phyloP scores from a whole-genome alignment of 2,329 filamentous ascomycete genomes.

The Colletotrichum melonis region DNA sequence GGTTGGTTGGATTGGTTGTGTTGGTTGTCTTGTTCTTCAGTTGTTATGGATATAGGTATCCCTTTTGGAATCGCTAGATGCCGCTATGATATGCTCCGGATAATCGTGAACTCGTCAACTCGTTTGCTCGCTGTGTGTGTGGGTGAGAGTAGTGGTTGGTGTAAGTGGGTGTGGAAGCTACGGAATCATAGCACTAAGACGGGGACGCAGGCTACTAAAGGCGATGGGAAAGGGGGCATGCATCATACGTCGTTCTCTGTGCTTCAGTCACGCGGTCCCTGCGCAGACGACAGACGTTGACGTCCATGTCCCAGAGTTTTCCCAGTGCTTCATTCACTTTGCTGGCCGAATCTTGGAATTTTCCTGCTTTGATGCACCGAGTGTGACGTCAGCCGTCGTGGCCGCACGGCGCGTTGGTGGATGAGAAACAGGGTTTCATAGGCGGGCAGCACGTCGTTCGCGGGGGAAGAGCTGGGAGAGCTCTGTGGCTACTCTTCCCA shows the following conservation, averaged over 20 bases:
- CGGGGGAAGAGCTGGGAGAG: neutral
- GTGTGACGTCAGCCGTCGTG: conserved; percentile 28
- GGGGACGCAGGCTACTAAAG: neutral
- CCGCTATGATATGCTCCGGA: neutral
- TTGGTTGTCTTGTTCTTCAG: neutral
- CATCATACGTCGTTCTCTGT: conserved; percentile 26
- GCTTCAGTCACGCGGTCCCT: conserved; percentile 30
- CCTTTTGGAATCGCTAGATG: neutral
- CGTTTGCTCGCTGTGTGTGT: neutral
- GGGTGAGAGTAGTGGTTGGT: neutral
- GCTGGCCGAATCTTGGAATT: conserved; percentile 24
- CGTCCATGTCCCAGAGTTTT: conserved; percentile 25
- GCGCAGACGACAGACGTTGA: conserved; percentile 20
- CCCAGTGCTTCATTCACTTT: neutral
- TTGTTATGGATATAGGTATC: too few relatives aligned
- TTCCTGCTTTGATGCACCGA: conserved; percentile 22
- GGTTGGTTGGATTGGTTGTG: neutral
- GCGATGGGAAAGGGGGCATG: neutral
- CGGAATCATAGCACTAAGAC: neutral
- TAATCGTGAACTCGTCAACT: neutral
- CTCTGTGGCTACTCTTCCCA: neutral
- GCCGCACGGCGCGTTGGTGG: neutral
- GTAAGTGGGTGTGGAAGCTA: neutral
- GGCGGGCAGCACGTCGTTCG: neutral
- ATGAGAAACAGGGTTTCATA: conserved; percentile 18